A percentile compares a stretch with the other conserved stretches of the same genome.
These are phyloP conservation scores for Pleurostoma richardsiae DNA, from an alignment of 2,329 filamentous ascomycete species.

Conservation along the genomic window DNA sequence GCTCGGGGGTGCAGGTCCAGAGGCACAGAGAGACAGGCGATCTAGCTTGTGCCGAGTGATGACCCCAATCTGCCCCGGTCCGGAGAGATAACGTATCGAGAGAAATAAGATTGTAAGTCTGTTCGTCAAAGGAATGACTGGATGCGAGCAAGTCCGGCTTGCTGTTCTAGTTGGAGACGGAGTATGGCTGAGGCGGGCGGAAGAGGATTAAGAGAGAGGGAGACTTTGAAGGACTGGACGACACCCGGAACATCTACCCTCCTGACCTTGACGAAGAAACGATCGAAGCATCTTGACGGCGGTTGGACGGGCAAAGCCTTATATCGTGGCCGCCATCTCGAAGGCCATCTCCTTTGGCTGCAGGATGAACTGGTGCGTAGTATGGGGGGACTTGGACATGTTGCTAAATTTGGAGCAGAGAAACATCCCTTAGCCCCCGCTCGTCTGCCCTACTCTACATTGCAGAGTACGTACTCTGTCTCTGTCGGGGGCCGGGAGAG, in stretches of 20 bases:
- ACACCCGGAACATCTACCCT: slow-evolving; percentile 40
- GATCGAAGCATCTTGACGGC: slow-evolving; percentile 31
- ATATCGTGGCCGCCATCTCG: slow-evolving; percentile 47
- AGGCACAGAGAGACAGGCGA: slow-evolving; percentile 20
- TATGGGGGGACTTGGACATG: slow-evolving; percentile 22
- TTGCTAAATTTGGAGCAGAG: slow-evolving; percentile 39
- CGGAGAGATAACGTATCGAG: slow-evolving; percentile 14
- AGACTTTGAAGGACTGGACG: slow-evolving; percentile 35
- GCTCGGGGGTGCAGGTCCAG: slow-evolving; percentile 22
- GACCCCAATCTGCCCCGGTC: slow-evolving; percentile 24
- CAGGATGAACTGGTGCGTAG: slow-evolving; percentile 5
- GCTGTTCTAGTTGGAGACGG: slow-evolving; percentile 36
- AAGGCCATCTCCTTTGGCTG: slow-evolving; percentile 25
- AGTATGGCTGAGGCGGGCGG: slow-evolving; percentile 18
- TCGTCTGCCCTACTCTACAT: slow-evolving; percentile 15
- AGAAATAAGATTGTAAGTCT: slow-evolving; percentile 32
- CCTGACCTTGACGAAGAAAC: slow-evolving; percentile 35
- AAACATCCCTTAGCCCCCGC: slow-evolving; percentile 7
- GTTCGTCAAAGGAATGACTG: slow-evolving; percentile 39
- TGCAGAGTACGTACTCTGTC: slow-evolving; percentile 4
- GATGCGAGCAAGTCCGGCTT: slow-evolving; percentile 58
- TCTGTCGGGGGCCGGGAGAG: neutral
- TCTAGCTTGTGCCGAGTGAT: slow-evolving; percentile 23
- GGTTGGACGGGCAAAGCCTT: slow-evolving; percentile 48
- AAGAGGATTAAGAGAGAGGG: slow-evolving; percentile 27